Base-by-base conservation (phyloP, 495 filamentous ascomycete genomes). In the Rhypophila decipiens region DNA sequence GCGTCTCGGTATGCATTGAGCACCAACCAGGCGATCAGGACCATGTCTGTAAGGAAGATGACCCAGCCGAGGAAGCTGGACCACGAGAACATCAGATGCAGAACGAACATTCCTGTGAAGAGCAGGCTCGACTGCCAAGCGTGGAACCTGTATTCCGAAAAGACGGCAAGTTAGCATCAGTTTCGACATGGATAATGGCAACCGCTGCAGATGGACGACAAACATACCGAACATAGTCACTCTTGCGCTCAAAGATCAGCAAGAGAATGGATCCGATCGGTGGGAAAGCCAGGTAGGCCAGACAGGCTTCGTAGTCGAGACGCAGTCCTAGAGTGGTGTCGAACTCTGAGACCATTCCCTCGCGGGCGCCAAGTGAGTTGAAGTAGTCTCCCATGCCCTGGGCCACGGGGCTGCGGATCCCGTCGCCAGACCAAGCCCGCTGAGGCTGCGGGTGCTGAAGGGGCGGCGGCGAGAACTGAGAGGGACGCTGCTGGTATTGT, bases 91-190 rank as follows among this genome's bases (percentile, higher is more conserved):
- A 96, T 68, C 24, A 95, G 73, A 64, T 98, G 93, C 18, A 95
- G 42, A 37, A 91, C 82, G 63, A 96, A 94, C 39, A 98, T 63
- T 47, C 77, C 79, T 17, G 86, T 82, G 64, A 96, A 98, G 13
- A 96, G 66, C 65, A 97, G 76, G 50, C 84, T 85, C 3, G 83
- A 87, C 68, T 97, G 91, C 91, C 93, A 96, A 7, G 90, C 93
- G 65, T 98, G 93, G 52, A 96, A 96, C 55, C 89, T 94, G 34
- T 17, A 42, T 5, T 4, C 2, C 35, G 15, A 36, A 10, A 23
- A 7, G n/a, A 20, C 24, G n/a, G 5, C 8, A 8, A 23, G 43
- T 45, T 36, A 45, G 43, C 41, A 15, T 33, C 31, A 20, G 13
- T 24, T 12, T 19, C 43, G 13, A 36, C 29, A 36, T 3, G 1